These are phyloP conservation scores for Tilletiopsis washingtonensis DNA, from an alignment of 1,284 basidiomycete species.

Conservation along the genomic window DNA sequence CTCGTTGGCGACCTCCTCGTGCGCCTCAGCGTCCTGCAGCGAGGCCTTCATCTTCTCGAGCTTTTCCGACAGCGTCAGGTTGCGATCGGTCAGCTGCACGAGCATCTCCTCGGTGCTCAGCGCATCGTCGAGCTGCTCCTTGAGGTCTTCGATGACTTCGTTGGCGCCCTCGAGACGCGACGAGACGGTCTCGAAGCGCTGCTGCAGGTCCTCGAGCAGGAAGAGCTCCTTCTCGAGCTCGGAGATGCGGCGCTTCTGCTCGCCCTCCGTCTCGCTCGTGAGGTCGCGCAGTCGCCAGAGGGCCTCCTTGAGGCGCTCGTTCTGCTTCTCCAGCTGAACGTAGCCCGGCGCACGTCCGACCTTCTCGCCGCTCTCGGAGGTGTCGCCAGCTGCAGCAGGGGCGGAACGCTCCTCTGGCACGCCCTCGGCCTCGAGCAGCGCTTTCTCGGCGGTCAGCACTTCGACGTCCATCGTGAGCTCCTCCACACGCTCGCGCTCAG, in stretches of 20 bases:
- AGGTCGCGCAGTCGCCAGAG: slow-evolving; percentile 78
- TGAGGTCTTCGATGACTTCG: slow-evolving; percentile 83
- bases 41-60: slow-evolving; percentile 88
- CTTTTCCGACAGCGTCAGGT: slow-evolving; percentile 68
- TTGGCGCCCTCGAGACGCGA: slow-evolving; percentile 53
- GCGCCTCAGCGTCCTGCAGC: slow-evolving; percentile 88
- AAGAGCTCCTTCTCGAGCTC: slow-evolving; percentile 82
- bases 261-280: slow-evolving; percentile 75
- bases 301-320: slow-evolving; percentile 88
- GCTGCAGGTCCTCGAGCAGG: slow-evolving; percentile 16
- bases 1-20: slow-evolving; percentile 93
- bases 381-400: too few relatives aligned
- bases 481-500: slow-evolving; percentile 68
- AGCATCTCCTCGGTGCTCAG: slow-evolving; percentile 92
- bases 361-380: slow-evolving; percentile 2
- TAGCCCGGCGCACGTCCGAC: slow-evolving; percentile 16
- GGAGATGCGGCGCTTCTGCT: slow-evolving; percentile 68
- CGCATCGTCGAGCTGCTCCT: slow-evolving; percentile 87
- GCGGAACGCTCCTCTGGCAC: too few relatives aligned
- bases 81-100: slow-evolving; percentile 88
- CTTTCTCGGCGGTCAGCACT: slow-evolving; percentile 60
- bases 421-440: slow-evolving; percentile 17
- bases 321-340: slow-evolving; percentile 91
- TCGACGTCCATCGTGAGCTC: slow-evolving; percentile 75
- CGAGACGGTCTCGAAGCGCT: slow-evolving; percentile 20